Conservation (phyloP, 140 eudicot species). For the Anethum foeniculum region DNA sequence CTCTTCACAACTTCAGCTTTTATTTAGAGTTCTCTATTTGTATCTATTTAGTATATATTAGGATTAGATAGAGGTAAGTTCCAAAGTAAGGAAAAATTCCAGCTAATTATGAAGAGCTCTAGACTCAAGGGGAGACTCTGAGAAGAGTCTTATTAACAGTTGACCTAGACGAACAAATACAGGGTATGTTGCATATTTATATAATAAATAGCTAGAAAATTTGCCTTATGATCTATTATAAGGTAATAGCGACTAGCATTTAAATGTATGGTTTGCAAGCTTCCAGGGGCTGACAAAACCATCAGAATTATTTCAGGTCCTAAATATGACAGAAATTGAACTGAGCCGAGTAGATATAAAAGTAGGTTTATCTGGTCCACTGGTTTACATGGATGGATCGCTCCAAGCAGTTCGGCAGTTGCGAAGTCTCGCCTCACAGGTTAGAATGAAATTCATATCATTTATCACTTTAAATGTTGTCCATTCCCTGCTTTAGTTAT, state of each 20-base stretch:
- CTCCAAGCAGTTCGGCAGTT: conserved; percentile 96
- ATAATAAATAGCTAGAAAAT: neutral
- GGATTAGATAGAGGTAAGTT: neutral
- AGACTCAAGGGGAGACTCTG: neutral
- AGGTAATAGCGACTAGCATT: neutral
- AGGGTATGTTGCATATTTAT: neutral
- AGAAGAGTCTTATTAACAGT: neutral
- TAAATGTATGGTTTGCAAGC: neutral
- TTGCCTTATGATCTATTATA: neutral
- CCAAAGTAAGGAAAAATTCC: neutral
- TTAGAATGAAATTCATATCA: conserved; percentile 14
- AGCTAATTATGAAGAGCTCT: neutral
- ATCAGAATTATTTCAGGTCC: conserved; percentile 46
- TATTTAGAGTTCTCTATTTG: neutral
- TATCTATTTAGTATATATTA: neutral
- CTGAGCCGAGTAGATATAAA: conserved; percentile 86
- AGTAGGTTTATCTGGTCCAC: conserved; percentile 84
- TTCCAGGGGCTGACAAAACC: conserved; percentile 6
- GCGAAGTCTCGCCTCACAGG: conserved; percentile 82
- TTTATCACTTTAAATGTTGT: conserved; percentile 8
- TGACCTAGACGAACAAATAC: neutral
- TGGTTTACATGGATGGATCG: conserved; percentile 93
- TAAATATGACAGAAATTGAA: conserved; percentile 80
- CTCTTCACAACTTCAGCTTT: neutral
- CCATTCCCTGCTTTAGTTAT: conserved; percentile 4